Percentiles rank a stretch among this genome's conserved stretches.
Conservation (phyloP, 1,139 yeast genomes). For the Pichia sp. region DNA sequence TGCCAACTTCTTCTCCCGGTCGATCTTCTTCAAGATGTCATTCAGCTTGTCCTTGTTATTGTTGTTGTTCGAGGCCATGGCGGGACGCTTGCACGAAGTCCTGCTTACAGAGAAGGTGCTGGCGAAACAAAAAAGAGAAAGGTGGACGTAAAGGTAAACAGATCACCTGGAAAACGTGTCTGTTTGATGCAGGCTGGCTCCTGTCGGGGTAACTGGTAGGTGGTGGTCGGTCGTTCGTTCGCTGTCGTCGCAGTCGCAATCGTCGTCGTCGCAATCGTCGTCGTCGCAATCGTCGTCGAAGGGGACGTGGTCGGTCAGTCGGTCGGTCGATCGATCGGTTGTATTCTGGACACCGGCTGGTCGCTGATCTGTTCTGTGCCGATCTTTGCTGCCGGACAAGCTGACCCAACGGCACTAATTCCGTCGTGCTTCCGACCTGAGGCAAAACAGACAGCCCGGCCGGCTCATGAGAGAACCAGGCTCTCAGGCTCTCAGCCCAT, state of each 20-base stretch:
- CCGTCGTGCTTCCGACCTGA: too few species aligned
- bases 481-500: constrained; percentile 1
- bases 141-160: background rate
- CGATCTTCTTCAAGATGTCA: constrained; percentile 79
- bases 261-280: background rate
- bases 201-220: too few species aligned
- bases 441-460: too few species aligned
- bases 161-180: background rate
- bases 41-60: constrained; percentile 30
- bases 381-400: too few species aligned
- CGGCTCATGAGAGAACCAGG: too few species aligned
- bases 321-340: background rate
- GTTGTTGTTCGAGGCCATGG: constrained; percentile 16
- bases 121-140: too few species aligned
- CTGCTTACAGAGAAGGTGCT: background rate
- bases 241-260: background rate
- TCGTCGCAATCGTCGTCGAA: background rate
- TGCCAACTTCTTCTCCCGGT: constrained; percentile 80
- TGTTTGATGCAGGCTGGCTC: background rate
- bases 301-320: background rate
- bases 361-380: background rate
- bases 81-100: background rate
- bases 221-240: too few species aligned
- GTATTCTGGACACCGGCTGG: background rate
- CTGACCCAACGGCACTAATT: too few species aligned